A percentile compares a stretch with the other conserved stretches of the same genome.
Conservation (phyloP, 1,139 yeast species). For the Starmera stellimalicola region DNA sequence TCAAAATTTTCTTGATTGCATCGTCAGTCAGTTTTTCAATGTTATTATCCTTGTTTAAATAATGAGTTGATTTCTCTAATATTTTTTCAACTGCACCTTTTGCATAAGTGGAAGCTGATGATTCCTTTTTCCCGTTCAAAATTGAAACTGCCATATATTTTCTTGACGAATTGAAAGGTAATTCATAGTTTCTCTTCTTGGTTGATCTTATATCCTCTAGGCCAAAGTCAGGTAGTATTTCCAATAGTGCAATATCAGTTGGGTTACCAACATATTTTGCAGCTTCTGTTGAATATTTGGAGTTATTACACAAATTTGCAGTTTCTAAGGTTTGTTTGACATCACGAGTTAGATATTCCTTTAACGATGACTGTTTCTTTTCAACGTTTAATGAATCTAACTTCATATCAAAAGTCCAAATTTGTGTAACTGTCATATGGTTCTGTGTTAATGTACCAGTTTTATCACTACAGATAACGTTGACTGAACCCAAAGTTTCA, state of each 20-base stretch:
- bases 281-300: constrained; percentile 58
- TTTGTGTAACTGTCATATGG: constrained; percentile 82
- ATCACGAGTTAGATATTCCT: constrained; percentile 41
- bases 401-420: constrained; percentile 73
- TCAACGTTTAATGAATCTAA: constrained; percentile 44
- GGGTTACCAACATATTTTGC: constrained; percentile 83
- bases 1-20: constrained; percentile 33
- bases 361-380: constrained; percentile 31
- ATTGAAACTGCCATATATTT: constrained; percentile 82
- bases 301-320: constrained; percentile 78
- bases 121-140: constrained; percentile 37
- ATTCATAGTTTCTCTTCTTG: constrained; percentile 51
- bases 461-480: constrained; percentile 90
- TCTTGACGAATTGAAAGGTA: constrained; percentile 77
- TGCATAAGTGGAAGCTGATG: constrained; percentile 54
- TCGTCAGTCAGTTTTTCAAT: constrained; percentile 42
- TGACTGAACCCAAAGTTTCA: constrained; percentile 91
- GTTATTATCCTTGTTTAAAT: constrained; percentile 49
- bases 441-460: constrained; percentile 94
- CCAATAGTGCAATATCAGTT: constrained; percentile 84
- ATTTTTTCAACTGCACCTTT: constrained; percentile 88
- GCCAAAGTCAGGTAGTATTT: constrained; percentile 61
- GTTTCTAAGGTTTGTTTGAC: constrained; percentile 47
- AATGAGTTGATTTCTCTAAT: constrained; percentile 51
- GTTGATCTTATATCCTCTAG: constrained; percentile 60